Evolutionary conservation across 257 asterid genomes (phyloP).

Genomic region (Echium plantagineum): DNA sequence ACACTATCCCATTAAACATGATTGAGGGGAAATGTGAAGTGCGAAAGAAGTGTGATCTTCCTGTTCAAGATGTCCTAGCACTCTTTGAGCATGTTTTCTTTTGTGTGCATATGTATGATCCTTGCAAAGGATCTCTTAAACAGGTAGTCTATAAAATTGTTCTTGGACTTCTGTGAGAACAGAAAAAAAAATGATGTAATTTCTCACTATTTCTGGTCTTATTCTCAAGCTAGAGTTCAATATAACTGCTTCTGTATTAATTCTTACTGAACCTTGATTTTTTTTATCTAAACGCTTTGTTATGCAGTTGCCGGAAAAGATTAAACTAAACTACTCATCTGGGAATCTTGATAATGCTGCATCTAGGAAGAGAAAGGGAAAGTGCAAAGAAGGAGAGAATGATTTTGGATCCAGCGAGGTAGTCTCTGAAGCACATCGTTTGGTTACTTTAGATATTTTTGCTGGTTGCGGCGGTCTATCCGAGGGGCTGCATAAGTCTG

Average conservation of each 20-base stretch:
- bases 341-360: slow-evolving; percentile 28
- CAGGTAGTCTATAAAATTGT: slow-evolving; percentile 30
- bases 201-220: background rate
- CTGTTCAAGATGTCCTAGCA: slow-evolving; percentile 49
- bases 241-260: background rate
- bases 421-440: slow-evolving; percentile 24
- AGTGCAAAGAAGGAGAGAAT: slow-evolving; percentile 67
- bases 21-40: slow-evolving; percentile 84
- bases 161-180: background rate
- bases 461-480: slow-evolving; percentile 99
- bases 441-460: slow-evolving; percentile 78
- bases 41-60: slow-evolving; percentile 60
- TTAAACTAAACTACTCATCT: slow-evolving; percentile 44
- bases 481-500: slow-evolving; percentile 71
- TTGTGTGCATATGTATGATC: slow-evolving; percentile 73
- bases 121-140: slow-evolving; percentile 67
- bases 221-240: background rate
- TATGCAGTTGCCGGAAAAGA: slow-evolving; percentile 67
- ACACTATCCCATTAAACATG: slow-evolving; percentile 35
- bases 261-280: slow-evolving; percentile 7
- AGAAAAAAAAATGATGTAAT: background rate
- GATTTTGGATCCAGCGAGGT: slow-evolving; percentile 24
- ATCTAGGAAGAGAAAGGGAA: slow-evolving; percentile 63
- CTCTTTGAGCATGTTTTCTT: slow-evolving; percentile 72
- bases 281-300: slow-evolving; percentile 13